A percentile compares a stretch with the other conserved stretches of the same genome.
phyloP scores from a whole-genome alignment of 129 eudicot genomes.

The Ambrosia artemisiifolia region DNA sequence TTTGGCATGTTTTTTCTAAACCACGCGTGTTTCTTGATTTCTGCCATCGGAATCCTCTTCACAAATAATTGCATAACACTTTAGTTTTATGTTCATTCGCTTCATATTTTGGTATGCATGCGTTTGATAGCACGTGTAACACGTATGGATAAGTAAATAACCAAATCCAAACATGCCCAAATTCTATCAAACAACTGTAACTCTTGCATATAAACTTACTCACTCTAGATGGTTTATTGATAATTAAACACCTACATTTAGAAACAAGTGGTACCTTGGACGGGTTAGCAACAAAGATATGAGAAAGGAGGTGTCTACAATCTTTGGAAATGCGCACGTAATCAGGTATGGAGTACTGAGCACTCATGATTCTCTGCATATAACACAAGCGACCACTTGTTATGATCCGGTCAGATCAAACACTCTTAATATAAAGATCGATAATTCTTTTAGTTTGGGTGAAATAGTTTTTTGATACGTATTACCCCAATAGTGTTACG shows the following conservation, averaged over 20 bases:
- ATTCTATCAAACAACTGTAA: too few relatives aligned
- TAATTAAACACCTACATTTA: too few relatives aligned
- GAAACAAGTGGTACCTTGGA: too few relatives aligned
- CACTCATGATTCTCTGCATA: conserved; percentile 65
- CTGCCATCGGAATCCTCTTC: conserved; percentile 59
- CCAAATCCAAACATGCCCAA: too few relatives aligned
- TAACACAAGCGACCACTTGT: neutral
- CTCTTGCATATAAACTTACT: too few relatives aligned
- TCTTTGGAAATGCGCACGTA: conserved; percentile 62
- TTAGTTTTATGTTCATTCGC: conserved; percentile 11
- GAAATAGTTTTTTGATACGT: neutral
- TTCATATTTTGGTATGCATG: too few relatives aligned
- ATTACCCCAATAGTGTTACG: conserved; percentile 56
- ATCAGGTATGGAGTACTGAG: conserved; percentile 68
- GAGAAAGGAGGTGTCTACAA: conserved; percentile 60
- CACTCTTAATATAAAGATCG: neutral
- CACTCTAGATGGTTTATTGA: too few relatives aligned
- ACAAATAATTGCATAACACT: conserved; percentile 5
- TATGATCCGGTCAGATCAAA: conserved; percentile 1
- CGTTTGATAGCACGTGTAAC: too few relatives aligned
- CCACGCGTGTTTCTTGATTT: conserved; percentile 72
- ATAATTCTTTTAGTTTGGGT: conserved; percentile 3
- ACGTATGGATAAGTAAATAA: too few relatives aligned
- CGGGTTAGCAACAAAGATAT: conserved; percentile 61
- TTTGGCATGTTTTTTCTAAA: conserved; percentile 51